phyloP scores from a whole-genome alignment of 257 asterid species.

The Solanum sparsipilum region DNA sequence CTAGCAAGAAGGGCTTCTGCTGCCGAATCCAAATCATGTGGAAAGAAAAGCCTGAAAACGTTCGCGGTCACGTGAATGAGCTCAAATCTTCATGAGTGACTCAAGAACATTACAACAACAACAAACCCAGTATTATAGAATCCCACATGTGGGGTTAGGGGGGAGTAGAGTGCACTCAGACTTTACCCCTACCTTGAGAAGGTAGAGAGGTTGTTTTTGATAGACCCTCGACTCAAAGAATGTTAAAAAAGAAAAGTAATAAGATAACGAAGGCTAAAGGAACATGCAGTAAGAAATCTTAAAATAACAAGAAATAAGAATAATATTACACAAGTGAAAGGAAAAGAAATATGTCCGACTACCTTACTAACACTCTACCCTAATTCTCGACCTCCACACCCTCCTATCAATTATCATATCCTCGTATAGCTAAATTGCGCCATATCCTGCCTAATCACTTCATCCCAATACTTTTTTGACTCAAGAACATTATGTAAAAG shows the following conservation, averaged over 20 bases:
- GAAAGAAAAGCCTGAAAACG: slow-evolving; percentile 69
- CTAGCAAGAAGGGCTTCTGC: slow-evolving; percentile 71
- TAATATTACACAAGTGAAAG: not conserved
- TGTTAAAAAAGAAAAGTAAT: not conserved
- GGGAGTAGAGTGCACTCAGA: not conserved
- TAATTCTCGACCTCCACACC: not conserved
- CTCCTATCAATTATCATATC: not conserved
- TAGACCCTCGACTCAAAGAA: not conserved
- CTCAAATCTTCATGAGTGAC: not conserved
- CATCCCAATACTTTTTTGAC: not conserved
- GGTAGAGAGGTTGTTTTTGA: not conserved
- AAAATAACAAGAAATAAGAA: not conserved
- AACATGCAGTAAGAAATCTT: not conserved
- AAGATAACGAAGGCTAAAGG: not conserved
- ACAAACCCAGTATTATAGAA: not conserved
- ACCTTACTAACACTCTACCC: not conserved
- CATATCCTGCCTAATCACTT: not conserved
- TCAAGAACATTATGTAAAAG: not conserved
- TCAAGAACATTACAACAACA: not conserved
- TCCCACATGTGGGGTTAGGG: not conserved
- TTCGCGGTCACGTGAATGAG: not conserved
- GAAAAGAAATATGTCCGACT: not conserved
- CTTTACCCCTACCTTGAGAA: not conserved
- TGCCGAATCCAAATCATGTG: slow-evolving; percentile 74
- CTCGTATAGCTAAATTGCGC: not conserved